Evolutionary conservation across 371 early-diverging fungal species (phyloP), one percentile per base, ranked within the genome.

Genomic region (Mucor ambiguus): DNA sequence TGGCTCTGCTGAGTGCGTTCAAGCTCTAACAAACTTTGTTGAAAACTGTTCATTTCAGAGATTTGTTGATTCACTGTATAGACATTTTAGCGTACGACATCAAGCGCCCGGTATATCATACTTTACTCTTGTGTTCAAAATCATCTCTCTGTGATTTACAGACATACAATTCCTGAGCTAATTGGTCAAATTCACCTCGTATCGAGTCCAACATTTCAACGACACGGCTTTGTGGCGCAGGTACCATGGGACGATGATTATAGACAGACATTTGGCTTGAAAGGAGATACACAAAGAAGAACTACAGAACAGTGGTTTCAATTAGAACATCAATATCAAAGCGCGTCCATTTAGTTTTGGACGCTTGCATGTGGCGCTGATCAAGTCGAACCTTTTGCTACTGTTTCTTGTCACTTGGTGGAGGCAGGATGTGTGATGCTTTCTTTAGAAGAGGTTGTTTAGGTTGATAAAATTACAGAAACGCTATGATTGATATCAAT

Each of bases 181-280:
- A 76, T 65, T 77, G 84, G 65, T 96, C 96, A 65, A 90, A 94
- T 76, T 97, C 97, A 41, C 73, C 80, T 64, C 89, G 89, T 67
- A 96, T 82, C 41, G 93, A 85, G 60, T 97, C 97, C 60, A 96
- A 75, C 72, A 95, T 86, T 74, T 96, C 96, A 26, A 85, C 83
- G 62, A 96, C 81, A 55, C 96, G 89, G 67, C 66, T 84, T 61
- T 88, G 82, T 60, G 87, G 79, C 44, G 86, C 77, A 58, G 95
- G 90, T n/a, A 91, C 89, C 92, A 94, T 91, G 43, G 89, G 89
- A 60, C 94, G 90, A 84, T 94, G 94, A 74, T 90, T 93, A 79
- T 93, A 94, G 60, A 93, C 84, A 57, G 84, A 84, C 84, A 84
- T 84, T 66, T 46, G 22, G 7, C 20, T 44, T 44, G 44, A 44